These are phyloP conservation scores for Trichosanthes cucumerina DNA, from an alignment of 306 rosid species.

Conservation along the genomic window DNA sequence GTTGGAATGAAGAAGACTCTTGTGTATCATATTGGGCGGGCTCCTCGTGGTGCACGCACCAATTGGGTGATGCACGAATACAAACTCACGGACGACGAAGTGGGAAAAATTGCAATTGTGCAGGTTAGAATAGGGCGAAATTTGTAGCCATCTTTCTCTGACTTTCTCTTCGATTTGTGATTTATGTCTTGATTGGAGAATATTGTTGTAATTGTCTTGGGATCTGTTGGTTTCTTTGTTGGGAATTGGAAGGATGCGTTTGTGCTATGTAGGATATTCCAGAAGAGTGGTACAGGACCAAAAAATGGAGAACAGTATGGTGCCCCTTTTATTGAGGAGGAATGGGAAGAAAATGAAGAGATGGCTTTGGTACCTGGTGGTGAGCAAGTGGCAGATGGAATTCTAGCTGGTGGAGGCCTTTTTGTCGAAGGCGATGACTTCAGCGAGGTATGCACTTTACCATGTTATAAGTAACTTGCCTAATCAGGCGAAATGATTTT, in stretches of 20 bases:
- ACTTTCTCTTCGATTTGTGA: background rate
- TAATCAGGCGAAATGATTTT: background rate
- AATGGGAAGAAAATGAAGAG: slow-evolving; percentile 57
- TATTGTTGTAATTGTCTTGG: slow-evolving; percentile 7
- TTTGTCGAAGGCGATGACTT: slow-evolving; percentile 32
- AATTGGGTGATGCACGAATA: slow-evolving; percentile 99
- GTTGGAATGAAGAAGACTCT: slow-evolving; percentile 94
- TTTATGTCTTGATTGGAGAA: background rate
- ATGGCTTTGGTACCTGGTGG: slow-evolving; percentile 21
- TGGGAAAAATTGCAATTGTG: slow-evolving; percentile 36
- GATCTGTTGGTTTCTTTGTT: slow-evolving; percentile 14
- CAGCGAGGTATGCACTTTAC: slow-evolving; percentile 16
- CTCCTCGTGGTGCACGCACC: slow-evolving; percentile 59
- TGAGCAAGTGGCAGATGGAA: slow-evolving; percentile 8
- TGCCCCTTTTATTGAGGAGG: slow-evolving; percentile 85
- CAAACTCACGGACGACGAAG: slow-evolving; percentile 40
- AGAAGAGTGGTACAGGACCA: slow-evolving; percentile 93
- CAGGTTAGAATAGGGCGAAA: slow-evolving; percentile 27
- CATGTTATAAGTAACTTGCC: slow-evolving; percentile 25
- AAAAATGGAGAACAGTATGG: slow-evolving; percentile 94
- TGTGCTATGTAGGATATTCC: slow-evolving; percentile 85
- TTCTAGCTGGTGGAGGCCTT: slow-evolving; percentile 8
- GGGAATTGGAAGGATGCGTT: slow-evolving; percentile 60
- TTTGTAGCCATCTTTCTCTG: background rate
- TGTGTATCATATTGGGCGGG: slow-evolving; percentile 73